Evolutionary conservation across 805 yeast genomes (phyloP).

Genomic region (Candida dajiaensis): DNA sequence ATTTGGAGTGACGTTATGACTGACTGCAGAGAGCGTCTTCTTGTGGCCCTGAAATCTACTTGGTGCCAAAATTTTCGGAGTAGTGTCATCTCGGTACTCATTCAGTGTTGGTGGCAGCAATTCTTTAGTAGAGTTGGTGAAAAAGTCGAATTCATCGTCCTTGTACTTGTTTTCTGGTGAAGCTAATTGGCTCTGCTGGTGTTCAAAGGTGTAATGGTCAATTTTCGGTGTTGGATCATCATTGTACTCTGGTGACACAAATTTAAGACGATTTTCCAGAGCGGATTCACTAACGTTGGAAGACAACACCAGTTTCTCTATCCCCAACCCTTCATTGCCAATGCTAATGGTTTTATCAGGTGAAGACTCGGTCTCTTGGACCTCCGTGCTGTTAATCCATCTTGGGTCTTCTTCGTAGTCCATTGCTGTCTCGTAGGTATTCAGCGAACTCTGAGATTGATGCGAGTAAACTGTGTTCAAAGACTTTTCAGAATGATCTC

Average conservation of each 20-base stretch:
- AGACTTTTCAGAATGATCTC: constrained; percentile 8
- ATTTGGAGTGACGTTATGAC: constrained; percentile 15
- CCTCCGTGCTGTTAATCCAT: neutral
- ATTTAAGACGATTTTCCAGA: neutral
- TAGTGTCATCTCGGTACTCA: constrained; percentile 4
- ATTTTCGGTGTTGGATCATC: constrained; percentile 21
- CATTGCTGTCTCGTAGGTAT: constrained; percentile 20
- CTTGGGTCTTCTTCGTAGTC: constrained; percentile 5
- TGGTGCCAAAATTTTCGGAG: constrained; percentile 7
- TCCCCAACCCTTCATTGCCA: constrained; percentile 11
- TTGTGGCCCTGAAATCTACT: neutral
- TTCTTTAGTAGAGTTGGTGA: neutral
- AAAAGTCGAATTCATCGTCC: neutral
- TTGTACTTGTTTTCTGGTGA: neutral
- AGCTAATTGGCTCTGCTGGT: neutral
- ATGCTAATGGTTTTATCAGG: neutral
- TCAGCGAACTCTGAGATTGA: constrained; percentile 7
- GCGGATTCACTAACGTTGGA: neutral
- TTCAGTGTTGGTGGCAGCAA: neutral
- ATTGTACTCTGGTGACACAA: constrained; percentile 4
- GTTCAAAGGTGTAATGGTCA: constrained; percentile 2
- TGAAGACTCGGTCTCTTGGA: neutral
- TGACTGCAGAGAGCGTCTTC: constrained; percentile 3
- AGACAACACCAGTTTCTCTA: constrained; percentile 8
- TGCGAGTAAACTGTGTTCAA: constrained; percentile 11